These are phyloP conservation scores for Rhodotorula babjevae DNA, from an alignment of 768 basidiomycete species.

Conservation along the genomic window DNA sequence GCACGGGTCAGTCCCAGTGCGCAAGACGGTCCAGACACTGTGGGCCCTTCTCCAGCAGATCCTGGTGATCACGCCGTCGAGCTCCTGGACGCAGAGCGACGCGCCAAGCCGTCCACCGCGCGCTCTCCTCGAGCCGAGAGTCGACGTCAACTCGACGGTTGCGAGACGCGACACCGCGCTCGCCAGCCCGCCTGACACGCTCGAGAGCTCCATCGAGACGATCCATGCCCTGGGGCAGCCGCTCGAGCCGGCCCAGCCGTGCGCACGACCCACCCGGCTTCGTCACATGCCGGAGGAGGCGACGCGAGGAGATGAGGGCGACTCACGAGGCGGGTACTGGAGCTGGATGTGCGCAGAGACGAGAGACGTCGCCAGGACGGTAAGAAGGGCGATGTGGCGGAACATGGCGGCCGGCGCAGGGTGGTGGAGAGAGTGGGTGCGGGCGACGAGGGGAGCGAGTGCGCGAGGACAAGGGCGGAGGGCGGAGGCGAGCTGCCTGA, in stretches of 20 bases:
- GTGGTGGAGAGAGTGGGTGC: background rate
- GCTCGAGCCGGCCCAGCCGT: too few relatives aligned
- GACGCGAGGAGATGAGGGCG: background rate
- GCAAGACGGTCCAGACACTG: too few relatives aligned
- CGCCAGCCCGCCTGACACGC: too few relatives aligned
- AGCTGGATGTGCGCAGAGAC: slow-evolving; percentile 19
- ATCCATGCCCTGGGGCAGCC: too few relatives aligned
- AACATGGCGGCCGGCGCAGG: background rate
- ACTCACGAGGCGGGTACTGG: slow-evolving; percentile 22
- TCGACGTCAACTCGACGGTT: background rate
- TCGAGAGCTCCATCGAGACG: background rate
- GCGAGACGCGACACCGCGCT: background rate
- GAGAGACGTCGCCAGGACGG: slow-evolving; percentile 3
- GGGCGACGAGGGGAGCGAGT: background rate
- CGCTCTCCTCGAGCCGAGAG: too few relatives aligned
- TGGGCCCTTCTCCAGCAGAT: too few relatives aligned
- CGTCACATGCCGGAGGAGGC: background rate
- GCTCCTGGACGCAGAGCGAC: too few relatives aligned
- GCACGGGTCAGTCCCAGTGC: background rate
- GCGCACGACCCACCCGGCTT: background rate
- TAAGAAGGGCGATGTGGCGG: background rate
- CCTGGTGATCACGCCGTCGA: too few relatives aligned
- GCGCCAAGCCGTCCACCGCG: too few relatives aligned
- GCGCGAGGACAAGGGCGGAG: background rate
- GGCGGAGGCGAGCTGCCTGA: background rate